Evolutionary conservation across 2,329 filamentous ascomycete species (phyloP).

Genomic region (Hortaea werneckii): DNA sequence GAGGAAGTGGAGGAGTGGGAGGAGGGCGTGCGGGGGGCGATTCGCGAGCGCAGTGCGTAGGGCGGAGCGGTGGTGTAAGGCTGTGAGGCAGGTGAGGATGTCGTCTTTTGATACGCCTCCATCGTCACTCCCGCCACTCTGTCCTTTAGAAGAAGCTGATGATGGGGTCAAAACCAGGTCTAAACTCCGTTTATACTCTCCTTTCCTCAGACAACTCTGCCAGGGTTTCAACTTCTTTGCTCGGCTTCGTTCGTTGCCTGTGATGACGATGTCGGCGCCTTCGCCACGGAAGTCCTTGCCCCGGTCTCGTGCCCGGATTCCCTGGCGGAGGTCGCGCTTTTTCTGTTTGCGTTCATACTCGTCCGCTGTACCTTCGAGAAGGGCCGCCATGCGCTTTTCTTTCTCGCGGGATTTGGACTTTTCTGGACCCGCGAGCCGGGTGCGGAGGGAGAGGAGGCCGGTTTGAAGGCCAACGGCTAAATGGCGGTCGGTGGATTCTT

Average conservation of each 20-base stretch:
- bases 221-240: constrained; percentile 59
- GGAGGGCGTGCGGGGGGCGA: constrained; percentile 69
- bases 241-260: constrained; percentile 56
- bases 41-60: constrained; percentile 69
- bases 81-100: constrained; percentile 67
- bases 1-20: constrained; percentile 77
- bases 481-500: constrained; percentile 58
- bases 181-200: constrained; percentile 64
- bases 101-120: constrained; percentile 22
- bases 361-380: constrained; percentile 68
- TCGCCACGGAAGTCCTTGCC: constrained; percentile 76
- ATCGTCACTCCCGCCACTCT: neutral
- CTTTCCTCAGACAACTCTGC: constrained; percentile 73
- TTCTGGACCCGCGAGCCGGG: constrained; percentile 73
- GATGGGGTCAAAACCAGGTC: constrained; percentile 56
- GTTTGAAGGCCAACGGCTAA: constrained; percentile 91
- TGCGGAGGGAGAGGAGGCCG: constrained; percentile 81
- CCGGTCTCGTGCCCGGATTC: constrained; percentile 49
- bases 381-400: constrained; percentile 73
- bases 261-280: constrained; percentile 78
- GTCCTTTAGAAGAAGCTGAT: neutral
- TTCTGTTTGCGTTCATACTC: constrained; percentile 62
- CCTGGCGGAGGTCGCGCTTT: constrained; percentile 50
- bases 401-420: constrained; percentile 66
- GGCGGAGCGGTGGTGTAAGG: constrained; percentile 78